Evolutionary conservation across 2,329 filamentous ascomycete species (phyloP).

Genomic region (Hymenoscyphus fructigenus): DNA sequence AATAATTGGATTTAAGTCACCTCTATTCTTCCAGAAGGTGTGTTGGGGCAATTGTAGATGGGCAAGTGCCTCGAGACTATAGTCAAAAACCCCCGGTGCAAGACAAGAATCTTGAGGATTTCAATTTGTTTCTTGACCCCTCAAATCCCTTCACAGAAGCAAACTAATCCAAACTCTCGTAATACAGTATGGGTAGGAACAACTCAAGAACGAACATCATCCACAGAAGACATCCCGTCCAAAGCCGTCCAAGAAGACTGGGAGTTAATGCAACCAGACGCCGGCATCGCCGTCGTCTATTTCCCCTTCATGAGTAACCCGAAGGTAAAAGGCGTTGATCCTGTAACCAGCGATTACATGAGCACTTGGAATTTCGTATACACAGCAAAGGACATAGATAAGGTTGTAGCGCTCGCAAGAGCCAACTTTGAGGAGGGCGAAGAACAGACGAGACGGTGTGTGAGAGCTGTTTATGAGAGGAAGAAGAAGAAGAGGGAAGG

Average conservation of each 20-base stretch:
- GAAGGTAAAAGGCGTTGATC: slow-evolving; percentile 78
- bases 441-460: slow-evolving; percentile 73
- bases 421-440: slow-evolving; percentile 85
- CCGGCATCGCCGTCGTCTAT: slow-evolving; percentile 87
- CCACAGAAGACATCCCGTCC: slow-evolving; percentile 52
- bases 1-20: too few relatives aligned
- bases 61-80: too few relatives aligned
- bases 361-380: slow-evolving; percentile 99
- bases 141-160: too few relatives aligned
- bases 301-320: slow-evolving; percentile 85
- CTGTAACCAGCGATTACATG: slow-evolving; percentile 79
- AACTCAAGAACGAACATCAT: slow-evolving; percentile 66
- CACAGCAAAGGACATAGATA: slow-evolving; percentile 84
- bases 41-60: too few relatives aligned
- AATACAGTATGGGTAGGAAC: slow-evolving; percentile 78
- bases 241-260: slow-evolving; percentile 59
- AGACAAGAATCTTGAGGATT: too few relatives aligned
- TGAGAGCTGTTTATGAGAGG: slow-evolving; percentile 87
- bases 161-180: too few relatives aligned
- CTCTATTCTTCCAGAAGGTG: too few relatives aligned
- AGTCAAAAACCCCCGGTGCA: too few relatives aligned
- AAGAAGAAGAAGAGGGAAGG: slow-evolving; percentile 71
- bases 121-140: too few relatives aligned
- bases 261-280: slow-evolving; percentile 70
- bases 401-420: slow-evolving; percentile 75